Conservation (phyloP, 768 basidiomycete genomes). For the Suillus brevipes region DNA sequence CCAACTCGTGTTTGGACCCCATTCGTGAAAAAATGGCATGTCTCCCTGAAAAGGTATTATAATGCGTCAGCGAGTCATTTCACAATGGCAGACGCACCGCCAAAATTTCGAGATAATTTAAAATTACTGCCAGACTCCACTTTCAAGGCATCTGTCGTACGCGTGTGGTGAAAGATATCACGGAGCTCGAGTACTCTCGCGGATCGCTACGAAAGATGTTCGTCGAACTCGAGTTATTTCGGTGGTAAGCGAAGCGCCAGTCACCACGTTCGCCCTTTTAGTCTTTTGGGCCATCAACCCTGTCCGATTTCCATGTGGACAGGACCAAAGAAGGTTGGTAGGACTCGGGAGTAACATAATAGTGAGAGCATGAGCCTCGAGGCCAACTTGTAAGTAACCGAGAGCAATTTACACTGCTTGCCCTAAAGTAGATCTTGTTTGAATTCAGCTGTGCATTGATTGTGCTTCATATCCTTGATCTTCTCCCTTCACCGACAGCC, state of each 20-base stretch:
- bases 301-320: neutral
- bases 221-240: neutral
- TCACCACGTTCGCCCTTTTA: neutral
- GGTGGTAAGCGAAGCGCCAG: too few relatives aligned
- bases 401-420: conserved; percentile 12
- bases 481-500: conserved; percentile 22
- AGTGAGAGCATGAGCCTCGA: neutral
- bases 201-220: neutral
- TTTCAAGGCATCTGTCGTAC: neutral
- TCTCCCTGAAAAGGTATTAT: neutral
- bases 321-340: neutral
- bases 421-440: conserved; percentile 20
- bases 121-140: neutral
- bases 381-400: neutral
- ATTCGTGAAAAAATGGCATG: neutral
- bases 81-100: neutral
- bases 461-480: conserved; percentile 21
- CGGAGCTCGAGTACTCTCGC: neutral
- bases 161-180: neutral
- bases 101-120: neutral
- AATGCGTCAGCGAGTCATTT: neutral
- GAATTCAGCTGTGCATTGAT: conserved; percentile 6
- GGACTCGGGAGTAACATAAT: neutral
- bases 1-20: neutral
- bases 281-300: neutral